Evolutionary conservation across 495 filamentous ascomycete genomes (phyloP), one percentile per base, ranked within the genome.

Genomic region (Podospora appendiculata): DNA sequence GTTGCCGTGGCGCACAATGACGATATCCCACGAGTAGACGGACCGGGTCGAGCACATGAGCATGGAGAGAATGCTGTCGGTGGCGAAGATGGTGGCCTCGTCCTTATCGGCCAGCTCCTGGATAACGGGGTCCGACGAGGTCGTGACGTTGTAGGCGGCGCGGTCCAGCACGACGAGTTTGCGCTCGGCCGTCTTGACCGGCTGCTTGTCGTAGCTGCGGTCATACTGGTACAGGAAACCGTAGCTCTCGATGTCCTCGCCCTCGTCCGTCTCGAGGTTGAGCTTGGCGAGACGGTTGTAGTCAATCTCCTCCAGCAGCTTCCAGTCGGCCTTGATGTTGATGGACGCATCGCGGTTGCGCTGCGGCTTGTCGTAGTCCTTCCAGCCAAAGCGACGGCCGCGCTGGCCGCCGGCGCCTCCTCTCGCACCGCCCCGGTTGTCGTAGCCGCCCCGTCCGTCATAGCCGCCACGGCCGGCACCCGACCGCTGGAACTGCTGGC

Each of bases 151-250:
- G 80, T 97, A 98, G 50, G 90, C 89, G 41, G 91, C 89, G 41
- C 93, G 87, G 62, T 98, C 94, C 49, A 96, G 78, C 34, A 89
- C 79, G 43, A 86, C 82, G 61, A 98, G 83, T 66, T 87, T 89
- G 61, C 86, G 82, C 78, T 96, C 89, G 18, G 83, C 80, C 45
- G 80, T 81, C 82, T 94, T 94, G 61, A 92, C 88, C 7, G 90
- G 85, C 51, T 84, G 80, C 78, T 92, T 93, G 70, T 98, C 93
- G 79, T 88, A 95, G 51, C 82, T 82, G 48, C 91, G 85, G 71
- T 98, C 93, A 69, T 98, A 98, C 80, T 91, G 90, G 79, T 95
- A 86, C 38, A 97, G 77, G 84, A 97, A 97, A 60, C 93, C 93
- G 68, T 97, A 97, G 63, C 79, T 81, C 45, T 95, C 93, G 50